Percentiles rank a stretch among this genome's conserved stretches.
Conservation (phyloP, 225 moss, liverwort and hornwort species). For the Neckera pumila region DNA sequence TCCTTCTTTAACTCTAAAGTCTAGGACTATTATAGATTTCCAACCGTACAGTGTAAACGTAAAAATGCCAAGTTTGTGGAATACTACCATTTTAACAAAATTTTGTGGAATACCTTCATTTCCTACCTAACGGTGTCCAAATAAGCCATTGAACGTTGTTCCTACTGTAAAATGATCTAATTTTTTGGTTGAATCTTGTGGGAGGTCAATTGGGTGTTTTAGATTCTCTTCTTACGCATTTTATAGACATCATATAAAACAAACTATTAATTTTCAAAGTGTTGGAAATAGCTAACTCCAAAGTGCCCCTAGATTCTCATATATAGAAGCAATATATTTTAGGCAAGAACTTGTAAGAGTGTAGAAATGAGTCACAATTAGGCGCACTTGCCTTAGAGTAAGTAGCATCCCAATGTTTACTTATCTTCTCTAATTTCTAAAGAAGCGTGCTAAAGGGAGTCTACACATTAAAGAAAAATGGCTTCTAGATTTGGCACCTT, state of each 20-base stretch:
- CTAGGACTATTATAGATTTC: too few species aligned
- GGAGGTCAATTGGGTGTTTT: too few species aligned
- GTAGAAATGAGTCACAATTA: too few species aligned
- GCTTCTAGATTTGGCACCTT: neutral
- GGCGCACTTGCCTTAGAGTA: accelerated
- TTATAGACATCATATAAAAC: neutral
- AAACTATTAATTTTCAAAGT: neutral
- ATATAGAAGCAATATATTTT: neutral
- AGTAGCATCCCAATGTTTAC: neutral
- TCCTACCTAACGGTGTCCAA: neutral
- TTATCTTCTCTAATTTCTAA: neutral
- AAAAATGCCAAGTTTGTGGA: too few species aligned
- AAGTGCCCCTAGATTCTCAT: accelerated
- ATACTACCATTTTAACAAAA: too few species aligned
- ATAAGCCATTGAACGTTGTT: neutral
- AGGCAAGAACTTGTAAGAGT: neutral
- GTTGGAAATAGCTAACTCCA: neutral
- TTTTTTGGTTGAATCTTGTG: neutral
- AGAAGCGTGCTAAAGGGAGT: neutral
- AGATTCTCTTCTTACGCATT: too few species aligned
- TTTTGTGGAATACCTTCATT: too few species aligned
- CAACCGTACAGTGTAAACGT: too few species aligned
- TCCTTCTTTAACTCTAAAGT: too few species aligned
- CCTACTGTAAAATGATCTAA: neutral
- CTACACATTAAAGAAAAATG: neutral